Evolutionary conservation across 768 basidiomycete genomes (phyloP).

Genomic region (Steccherinum ochraceum): DNA sequence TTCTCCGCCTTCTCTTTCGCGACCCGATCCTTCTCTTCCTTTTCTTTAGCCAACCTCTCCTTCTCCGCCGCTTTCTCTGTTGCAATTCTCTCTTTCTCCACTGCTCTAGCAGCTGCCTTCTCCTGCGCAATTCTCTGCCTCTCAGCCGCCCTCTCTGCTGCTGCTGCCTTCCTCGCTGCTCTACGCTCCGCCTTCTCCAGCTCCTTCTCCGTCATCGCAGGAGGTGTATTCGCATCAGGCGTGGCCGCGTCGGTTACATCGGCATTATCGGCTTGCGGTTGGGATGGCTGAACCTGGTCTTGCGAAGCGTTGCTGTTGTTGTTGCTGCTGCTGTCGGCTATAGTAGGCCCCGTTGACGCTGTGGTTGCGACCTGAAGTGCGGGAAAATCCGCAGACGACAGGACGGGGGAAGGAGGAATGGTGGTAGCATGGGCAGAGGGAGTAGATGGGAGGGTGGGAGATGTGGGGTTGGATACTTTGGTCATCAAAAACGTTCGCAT

Average conservation of each 20-base stretch:
- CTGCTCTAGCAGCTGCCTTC: conserved; percentile 47
- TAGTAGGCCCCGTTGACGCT: conserved; percentile 9
- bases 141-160: conserved; percentile 56
- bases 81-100: conserved; percentile 47
- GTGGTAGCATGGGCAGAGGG: conserved; percentile 34
- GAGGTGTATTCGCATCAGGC: neutral
- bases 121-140: conserved; percentile 51
- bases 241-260: conserved; percentile 17
- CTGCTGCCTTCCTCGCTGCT: conserved; percentile 58
- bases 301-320: conserved; percentile 20
- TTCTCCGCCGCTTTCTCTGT: conserved; percentile 52
- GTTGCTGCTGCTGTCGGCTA: conserved; percentile 9
- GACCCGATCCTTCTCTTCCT: conserved; percentile 32
- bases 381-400: conserved; percentile 74
- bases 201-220: conserved; percentile 24
- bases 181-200: conserved; percentile 56
- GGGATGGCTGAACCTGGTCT: conserved; percentile 20
- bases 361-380: conserved; percentile 43
- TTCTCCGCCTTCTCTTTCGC: conserved; percentile 31
- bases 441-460: conserved; percentile 23
- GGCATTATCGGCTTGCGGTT: conserved; percentile 16
- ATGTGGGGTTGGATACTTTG: conserved; percentile 22
- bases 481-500: neutral
- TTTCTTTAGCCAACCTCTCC: conserved; percentile 35
- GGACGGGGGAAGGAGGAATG: conserved; percentile 37